Evolutionary conservation across 2,329 filamentous ascomycete species (phyloP).

Genomic region (Cladorrhinum sp.): DNA sequence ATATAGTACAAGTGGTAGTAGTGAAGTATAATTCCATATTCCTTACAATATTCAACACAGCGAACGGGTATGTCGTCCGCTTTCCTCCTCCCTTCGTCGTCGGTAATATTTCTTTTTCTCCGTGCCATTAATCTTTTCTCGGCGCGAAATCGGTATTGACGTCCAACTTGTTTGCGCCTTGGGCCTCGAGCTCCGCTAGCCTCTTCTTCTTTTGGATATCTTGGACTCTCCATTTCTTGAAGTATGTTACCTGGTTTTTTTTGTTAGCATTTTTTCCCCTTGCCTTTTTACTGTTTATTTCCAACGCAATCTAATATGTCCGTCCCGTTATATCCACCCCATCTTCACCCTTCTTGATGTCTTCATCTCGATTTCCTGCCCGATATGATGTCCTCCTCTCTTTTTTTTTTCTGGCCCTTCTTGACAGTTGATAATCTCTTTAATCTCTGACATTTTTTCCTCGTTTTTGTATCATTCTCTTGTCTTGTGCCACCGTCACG

Average conservation of each 20-base stretch:
- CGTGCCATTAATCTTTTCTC: conserved; percentile 17
- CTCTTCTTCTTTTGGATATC: conserved; percentile 83
- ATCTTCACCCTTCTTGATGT: neutral
- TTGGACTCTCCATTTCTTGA: conserved; percentile 93
- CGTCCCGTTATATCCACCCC: neutral
- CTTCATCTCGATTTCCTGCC: too few species aligned
- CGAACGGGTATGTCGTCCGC: too few species aligned
- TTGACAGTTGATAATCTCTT: too few species aligned
- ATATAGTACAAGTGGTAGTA: too few species aligned
- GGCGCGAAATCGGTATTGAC: conserved; percentile 30
- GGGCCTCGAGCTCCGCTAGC: conserved; percentile 68
- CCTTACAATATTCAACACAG: too few species aligned
- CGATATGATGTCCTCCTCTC: too few species aligned
- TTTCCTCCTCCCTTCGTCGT: too few species aligned
- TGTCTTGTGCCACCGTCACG: neutral
- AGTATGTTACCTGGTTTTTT: conserved; percentile 76
- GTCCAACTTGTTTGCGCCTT: conserved; percentile 65
- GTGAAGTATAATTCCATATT: too few species aligned
- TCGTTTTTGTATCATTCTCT: too few species aligned
- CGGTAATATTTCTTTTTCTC: neutral
- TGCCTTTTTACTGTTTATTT: neutral
- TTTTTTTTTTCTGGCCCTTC: too few species aligned
- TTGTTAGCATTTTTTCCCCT: neutral
- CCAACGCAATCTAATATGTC: neutral
- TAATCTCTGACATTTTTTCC: too few species aligned